These are phyloP conservation scores for Candida sp. DNA, from an alignment of 1,139 yeast genomes.

Conservation along the genomic window DNA sequence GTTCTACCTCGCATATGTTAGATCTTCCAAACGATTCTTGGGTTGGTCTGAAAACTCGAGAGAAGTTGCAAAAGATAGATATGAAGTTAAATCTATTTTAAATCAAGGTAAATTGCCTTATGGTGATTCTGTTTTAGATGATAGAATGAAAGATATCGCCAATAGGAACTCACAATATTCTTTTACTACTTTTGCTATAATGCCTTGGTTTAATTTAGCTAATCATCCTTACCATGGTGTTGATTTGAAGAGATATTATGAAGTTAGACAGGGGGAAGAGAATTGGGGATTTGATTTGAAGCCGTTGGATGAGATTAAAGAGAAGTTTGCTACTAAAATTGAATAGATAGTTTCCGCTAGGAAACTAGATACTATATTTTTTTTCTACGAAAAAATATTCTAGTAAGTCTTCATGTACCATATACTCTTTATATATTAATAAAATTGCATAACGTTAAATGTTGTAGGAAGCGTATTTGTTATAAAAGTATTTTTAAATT, in stretches of 20 bases:
- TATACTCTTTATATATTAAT: too few species aligned
- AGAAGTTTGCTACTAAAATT: slow-evolving; percentile 32
- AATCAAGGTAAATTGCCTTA: slow-evolving; percentile 69
- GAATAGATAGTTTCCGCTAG: too few species aligned
- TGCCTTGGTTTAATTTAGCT: slow-evolving; percentile 85
- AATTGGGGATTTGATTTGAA: slow-evolving; percentile 46
- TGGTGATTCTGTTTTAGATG: slow-evolving; percentile 55
- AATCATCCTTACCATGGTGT: slow-evolving; percentile 85
- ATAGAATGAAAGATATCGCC: slow-evolving; percentile 73
- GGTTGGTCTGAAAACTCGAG: slow-evolving; percentile 74
- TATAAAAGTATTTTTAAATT: too few species aligned
- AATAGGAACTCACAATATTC: slow-evolving; percentile 81
- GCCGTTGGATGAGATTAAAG: slow-evolving; percentile 45
- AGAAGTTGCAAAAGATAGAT: slow-evolving; percentile 73
- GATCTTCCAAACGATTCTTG: slow-evolving; percentile 70
- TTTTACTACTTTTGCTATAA: slow-evolving; percentile 53
- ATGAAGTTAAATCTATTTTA: slow-evolving; percentile 66
- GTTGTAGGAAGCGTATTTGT: too few species aligned
- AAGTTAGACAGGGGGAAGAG: slow-evolving; percentile 55
- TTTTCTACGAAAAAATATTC: too few species aligned
- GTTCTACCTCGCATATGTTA: slow-evolving; percentile 62
- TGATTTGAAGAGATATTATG: slow-evolving; percentile 66
- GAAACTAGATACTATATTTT: too few species aligned
- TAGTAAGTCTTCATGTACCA: too few species aligned
- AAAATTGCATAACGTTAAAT: neutral